Evolutionary conservation across 352 stramenopile genomes (phyloP), one percentile per base, ranked within the genome.

Genomic region (Pseudoperonospora humuli): DNA sequence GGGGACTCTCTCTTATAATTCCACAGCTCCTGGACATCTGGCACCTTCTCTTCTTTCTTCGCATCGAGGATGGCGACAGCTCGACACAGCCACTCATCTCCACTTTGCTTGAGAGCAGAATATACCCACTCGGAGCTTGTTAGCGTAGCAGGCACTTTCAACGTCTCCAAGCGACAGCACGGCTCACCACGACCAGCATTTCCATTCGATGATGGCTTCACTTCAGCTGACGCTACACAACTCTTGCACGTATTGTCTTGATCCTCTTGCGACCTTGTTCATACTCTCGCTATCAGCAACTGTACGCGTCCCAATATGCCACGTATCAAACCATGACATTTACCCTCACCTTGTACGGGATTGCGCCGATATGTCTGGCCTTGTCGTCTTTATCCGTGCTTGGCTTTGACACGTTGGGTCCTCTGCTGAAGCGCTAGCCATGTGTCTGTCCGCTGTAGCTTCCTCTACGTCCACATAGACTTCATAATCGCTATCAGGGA

Each of bases 81-180:
- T 41, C 31, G 28, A 18, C 35, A 28, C 19, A 63, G 28, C 41
- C 15, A 37, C 15, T 44, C n/a, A 13, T 49, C 21, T 8, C 45
- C 40, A n/a, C 6, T 26, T 40, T 46, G 20, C 25, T 54, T 47
- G 13, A 65, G 17, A n/a, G 15, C 10, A 26, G 28, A 14, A 36
- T 45, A 50, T 9, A 32, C 40, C 34, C 9, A 6, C 15, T 17
- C 21, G 13, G 17, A 20, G n/a, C 10, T 17, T 9, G 5, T 31
- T 31, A 20, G 15, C 14, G 29, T 11, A 18, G 14, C 11, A n/a
- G 29, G 45, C 7, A 57, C 2, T 4, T 40, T 23, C 23, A 65
- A 33, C 23, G 17, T n/a, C 19, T 26, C 13, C 19, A 28, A 54
- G 3, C 13, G 21, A 17, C 14, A 45, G 20, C 26, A 8, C 4